Evolutionary conservation across 2,329 filamentous ascomycete genomes (phyloP), one percentile per base, ranked within the genome.

Genomic region (Nigrospora osmanthi): DNA sequence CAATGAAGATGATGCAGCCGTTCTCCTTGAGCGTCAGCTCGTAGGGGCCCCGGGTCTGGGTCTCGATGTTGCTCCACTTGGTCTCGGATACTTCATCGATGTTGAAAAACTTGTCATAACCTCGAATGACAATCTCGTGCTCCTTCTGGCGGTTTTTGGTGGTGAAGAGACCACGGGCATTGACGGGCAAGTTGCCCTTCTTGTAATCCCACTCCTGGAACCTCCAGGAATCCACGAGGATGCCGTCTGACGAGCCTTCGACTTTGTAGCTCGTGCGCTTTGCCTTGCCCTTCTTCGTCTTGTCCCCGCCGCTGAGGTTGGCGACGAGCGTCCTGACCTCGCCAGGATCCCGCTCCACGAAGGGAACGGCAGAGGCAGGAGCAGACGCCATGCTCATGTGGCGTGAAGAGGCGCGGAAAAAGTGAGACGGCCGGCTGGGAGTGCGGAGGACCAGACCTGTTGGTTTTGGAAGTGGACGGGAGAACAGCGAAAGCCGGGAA

Each of bases 41-140:
- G 57, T 97, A 98, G 0, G 93, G 93, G 0, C 89, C 89, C 51
- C 80, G 71, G 1, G 93, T 97, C 45, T 85, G 76, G 28, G 67
- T 66, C 59, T 85, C 73, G 48, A 98, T 88, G 58, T 85, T 87
- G 14, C 71, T 64, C 93, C 93, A 98, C 56, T 83, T 77, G 4
- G 93, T 98, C 52, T 85, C 80, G 39, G 70, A 65, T 9, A 95
- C 85, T 67, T 98, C 93, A 42, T 80, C 79, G 35, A 88, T 77
- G 57, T 98, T 98, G 79, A 98, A 98, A 71, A 98, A 98, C 67
- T 98, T 98, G 73, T 98, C 91, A 66, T 98, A 98, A 42, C 93
- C 93, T 55, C 93, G 79, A 40, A 89, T 81, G 1, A 78, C 86
- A 54, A 98, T 96, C 64, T 95, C 88, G 12, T 79, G 70, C 10